Evolutionary conservation across 306 rosid genomes (phyloP), one percentile per base, ranked within the genome.

Genomic region (Clitoria ternatea): DNA sequence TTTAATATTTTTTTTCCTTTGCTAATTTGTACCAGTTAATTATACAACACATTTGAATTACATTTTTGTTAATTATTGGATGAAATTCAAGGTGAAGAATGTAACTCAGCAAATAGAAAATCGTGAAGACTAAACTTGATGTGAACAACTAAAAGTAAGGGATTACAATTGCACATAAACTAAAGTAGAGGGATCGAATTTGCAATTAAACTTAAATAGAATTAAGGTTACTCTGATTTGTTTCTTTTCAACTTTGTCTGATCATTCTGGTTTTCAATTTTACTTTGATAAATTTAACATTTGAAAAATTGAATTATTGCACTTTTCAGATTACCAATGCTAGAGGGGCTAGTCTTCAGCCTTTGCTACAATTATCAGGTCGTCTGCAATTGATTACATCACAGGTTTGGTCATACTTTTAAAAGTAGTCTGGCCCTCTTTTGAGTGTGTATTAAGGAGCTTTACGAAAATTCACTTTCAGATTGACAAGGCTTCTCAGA

Each of bases 321-420:
- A 40, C 57, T 62, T 42, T 77, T 39, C 85, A 90, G 97, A 79
- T 87, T 61, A 40, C 87, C 39, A 84, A 82, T 48, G 69, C 85
- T 63, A 94, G 92, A 87, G 94, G 81, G 72, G 59, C 80, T 33
- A 75, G 88, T 22, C 66, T 87, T 69, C 88, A 87, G 70, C 76
- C 90, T 63, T 80, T 94, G 60, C 74, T 94, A 68, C 97, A 83
- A 61, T 65, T 91, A 66, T 94, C 92, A 1, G 97, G 98, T 52
- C 95, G 97, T 24, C 81, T 94, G 79, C 95, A 91, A 79, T 85
- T 94, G 68, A 76, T 89, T 76, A 80, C 82, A 74, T 83, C 96
- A 72, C 96, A 91, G 96, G 98, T 94, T 64, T 67, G 45, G 44
- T 68, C 52, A 18, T 66, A 60, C 60, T 60, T 71, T 45, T 43